These are phyloP conservation scores for Rhizopus delemar DNA, from an alignment of 371 early-diverging fungal genomes.

Conservation along the genomic window DNA sequence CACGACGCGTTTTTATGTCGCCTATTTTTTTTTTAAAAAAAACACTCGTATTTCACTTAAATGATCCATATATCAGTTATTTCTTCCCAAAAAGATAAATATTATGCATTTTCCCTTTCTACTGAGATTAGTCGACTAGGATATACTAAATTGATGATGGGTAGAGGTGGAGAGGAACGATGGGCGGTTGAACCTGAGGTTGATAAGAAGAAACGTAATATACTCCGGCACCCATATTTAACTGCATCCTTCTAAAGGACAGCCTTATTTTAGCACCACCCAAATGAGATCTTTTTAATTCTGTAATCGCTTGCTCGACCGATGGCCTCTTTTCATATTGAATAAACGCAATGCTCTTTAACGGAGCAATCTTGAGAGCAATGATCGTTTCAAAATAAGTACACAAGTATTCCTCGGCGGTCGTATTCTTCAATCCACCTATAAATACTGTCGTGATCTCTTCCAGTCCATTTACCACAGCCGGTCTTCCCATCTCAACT, in stretches of 20 bases:
- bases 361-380: conserved; percentile 83
- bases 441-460: conserved; percentile 84
- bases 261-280: conserved; percentile 77
- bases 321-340: conserved; percentile 71
- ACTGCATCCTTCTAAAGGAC: conserved; percentile 80
- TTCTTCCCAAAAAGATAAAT: conserved; percentile 4
- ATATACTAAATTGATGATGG: conserved; percentile 15
- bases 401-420: conserved; percentile 31
- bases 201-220: background rate
- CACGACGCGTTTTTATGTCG: too few species aligned
- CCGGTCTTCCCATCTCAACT: conserved; percentile 28
- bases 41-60: too few species aligned
- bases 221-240: conserved; percentile 11
- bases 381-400: conserved; percentile 53
- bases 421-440: conserved; percentile 28
- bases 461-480: conserved; percentile 45
- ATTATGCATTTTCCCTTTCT: conserved; percentile 13
- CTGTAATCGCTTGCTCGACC: conserved; percentile 79
- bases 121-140: conserved; percentile 6
- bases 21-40: too few species aligned
- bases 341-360: conserved; percentile 87
- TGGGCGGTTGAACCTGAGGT: background rate
- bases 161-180: background rate
- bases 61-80: background rate
- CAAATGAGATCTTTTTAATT: conserved; percentile 76